Percentiles rank a stretch among this genome's conserved stretches.
phyloP scores from a whole-genome alignment of 2,329 filamentous ascomycete species.

The Colletotrichum spaethianum region DNA sequence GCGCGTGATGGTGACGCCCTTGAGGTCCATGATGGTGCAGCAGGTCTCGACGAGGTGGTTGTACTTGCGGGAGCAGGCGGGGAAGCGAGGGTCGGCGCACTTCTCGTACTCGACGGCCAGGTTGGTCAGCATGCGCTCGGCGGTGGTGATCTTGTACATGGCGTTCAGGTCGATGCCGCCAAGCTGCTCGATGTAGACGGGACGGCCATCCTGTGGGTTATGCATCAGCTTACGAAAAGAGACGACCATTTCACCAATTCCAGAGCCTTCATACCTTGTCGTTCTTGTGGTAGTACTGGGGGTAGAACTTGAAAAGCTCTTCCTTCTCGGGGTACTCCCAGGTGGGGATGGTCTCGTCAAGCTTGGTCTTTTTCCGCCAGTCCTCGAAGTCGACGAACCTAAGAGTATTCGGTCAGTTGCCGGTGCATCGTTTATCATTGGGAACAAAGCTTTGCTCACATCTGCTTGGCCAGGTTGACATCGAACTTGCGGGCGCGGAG shows the following conservation, averaged over 20 bases:
- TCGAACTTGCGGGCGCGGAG: conserved; percentile 96
- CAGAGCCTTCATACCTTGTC: conserved; percentile 73
- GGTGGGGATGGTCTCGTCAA: conserved; percentile 83
- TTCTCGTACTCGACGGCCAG: conserved; percentile 98
- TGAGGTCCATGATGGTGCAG: conserved; percentile 98
- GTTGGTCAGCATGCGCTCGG: conserved; percentile 96
- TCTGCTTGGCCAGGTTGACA: conserved; percentile 84
- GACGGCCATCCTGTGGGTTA: conserved; percentile 84
- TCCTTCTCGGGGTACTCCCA: conserved; percentile 92
- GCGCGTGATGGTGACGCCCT: conserved; percentile 89
- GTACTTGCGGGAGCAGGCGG: conserved; percentile 93
- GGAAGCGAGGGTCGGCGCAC: conserved; percentile 90
- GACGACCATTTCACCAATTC: background rate
- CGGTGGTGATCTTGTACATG: conserved; percentile 93
- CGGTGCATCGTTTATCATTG: background rate
- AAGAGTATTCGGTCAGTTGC: conserved; percentile 31
- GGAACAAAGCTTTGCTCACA: conserved; percentile 68
- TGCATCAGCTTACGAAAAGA: conserved; percentile 5
- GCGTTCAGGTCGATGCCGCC: conserved; percentile 91
- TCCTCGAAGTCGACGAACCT: conserved; percentile 94
- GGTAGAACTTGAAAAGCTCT: conserved; percentile 91
- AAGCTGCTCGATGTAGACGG: conserved; percentile 96
- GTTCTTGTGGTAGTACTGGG: conserved; percentile 99
- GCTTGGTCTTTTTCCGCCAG: conserved; percentile 90
- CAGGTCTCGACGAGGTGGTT: conserved; percentile 95